phyloP scores from a whole-genome alignment of 768 basidiomycete genomes.

The Boletellus sp. region DNA sequence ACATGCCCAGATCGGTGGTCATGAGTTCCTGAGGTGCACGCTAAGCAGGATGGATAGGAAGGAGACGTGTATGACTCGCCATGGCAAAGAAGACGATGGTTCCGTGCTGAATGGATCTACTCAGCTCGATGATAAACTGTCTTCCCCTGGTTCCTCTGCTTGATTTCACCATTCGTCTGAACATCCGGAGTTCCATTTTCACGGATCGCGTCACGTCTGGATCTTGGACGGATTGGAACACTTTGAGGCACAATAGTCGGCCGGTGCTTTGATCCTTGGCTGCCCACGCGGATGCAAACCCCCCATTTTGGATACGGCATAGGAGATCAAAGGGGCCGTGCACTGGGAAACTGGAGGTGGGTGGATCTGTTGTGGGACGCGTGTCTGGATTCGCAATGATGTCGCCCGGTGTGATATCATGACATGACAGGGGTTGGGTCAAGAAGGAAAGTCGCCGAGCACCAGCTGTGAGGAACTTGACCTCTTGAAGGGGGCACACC shows the following conservation, averaged over 20 bases:
- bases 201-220: constrained; percentile 15
- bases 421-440: not conserved
- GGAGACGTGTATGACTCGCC: constrained; percentile 24
- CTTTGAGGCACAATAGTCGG: constrained; percentile 39
- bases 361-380: not conserved
- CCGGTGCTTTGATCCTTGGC: constrained; percentile 25
- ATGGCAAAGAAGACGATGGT: constrained; percentile 35
- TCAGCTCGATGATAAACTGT: constrained; percentile 38
- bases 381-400: not conserved
- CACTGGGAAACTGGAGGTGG: constrained; percentile 18
- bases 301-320: constrained; percentile 16
- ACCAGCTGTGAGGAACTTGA: not conserved
- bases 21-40: constrained; percentile 36
- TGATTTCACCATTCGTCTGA: constrained; percentile 32
- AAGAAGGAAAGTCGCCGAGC: not conserved
- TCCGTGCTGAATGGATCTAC: constrained; percentile 34
- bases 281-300: constrained; percentile 20
- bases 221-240: constrained; percentile 19
- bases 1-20: constrained; percentile 34
- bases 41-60: not conserved
- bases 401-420: not conserved
- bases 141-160: constrained; percentile 19
- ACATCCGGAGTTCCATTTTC: constrained; percentile 33
- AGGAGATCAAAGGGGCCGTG: constrained; percentile 25
- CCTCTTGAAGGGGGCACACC: not conserved